Evolutionary conservation across 106 monocot genomes (phyloP).

Genomic region (Dendrobium catenatum): DNA sequence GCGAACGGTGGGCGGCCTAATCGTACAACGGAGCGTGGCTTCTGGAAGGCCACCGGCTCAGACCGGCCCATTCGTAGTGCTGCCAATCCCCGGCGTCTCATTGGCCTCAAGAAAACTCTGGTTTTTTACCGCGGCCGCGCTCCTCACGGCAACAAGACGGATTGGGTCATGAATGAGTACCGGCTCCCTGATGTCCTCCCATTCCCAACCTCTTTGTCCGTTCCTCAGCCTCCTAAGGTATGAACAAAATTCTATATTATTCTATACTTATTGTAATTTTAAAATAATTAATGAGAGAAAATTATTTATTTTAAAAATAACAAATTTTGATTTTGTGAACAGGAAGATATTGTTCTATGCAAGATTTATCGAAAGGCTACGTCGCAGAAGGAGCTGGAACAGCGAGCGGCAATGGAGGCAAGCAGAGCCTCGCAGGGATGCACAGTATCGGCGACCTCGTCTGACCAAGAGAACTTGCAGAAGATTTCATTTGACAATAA

Average conservation of each 20-base stretch:
- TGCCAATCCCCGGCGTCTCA: slow-evolving; percentile 28
- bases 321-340: slow-evolving; percentile 1
- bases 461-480: slow-evolving; percentile 27
- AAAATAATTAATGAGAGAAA: neutral
- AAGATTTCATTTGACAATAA: neutral
- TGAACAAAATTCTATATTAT: neutral
- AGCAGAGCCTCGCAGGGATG: slow-evolving; percentile 7
- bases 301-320: neutral
- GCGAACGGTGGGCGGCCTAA: slow-evolving; percentile 50
- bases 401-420: slow-evolving; percentile 48
- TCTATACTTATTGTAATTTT: neutral
- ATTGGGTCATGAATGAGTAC: slow-evolving; percentile 82
- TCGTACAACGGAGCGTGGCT: slow-evolving; percentile 61
- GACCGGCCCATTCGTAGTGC: slow-evolving; percentile 44
- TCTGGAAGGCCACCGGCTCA: slow-evolving; percentile 75
- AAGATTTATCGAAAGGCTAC: slow-evolving; percentile 77
- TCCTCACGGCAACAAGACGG: slow-evolving; percentile 51
- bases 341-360: slow-evolving; percentile 83
- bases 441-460: slow-evolving; percentile 3
- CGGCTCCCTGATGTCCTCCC: slow-evolving; percentile 31
- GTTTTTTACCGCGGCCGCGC: slow-evolving; percentile 69
- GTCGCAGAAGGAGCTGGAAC: slow-evolving; percentile 69
- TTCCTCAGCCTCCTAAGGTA: slow-evolving; percentile 22
- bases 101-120: slow-evolving; percentile 79
- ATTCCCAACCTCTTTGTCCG: neutral